Evolutionary conservation across 495 filamentous ascomycete genomes (phyloP).

Genomic region (Aspergillus sclerotioniger): DNA sequence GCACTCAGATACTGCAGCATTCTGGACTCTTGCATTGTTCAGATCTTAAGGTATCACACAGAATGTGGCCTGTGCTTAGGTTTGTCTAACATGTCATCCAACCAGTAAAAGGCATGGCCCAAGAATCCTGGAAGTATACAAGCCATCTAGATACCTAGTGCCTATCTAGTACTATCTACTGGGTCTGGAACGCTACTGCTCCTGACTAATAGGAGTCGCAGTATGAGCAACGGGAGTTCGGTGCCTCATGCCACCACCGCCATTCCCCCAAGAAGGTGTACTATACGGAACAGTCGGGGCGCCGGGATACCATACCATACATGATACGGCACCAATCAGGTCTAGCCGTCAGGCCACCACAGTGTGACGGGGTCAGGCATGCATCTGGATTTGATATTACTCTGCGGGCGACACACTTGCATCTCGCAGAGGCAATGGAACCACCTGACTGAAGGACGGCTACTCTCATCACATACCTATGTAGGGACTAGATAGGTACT

Average conservation of each 20-base stretch:
- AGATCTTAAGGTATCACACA: conserved; percentile 8
- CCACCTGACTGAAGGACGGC: conserved; percentile 1
- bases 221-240: too few relatives aligned
- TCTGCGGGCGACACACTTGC: not conserved
- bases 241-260: not conserved
- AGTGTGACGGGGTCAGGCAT: conserved; percentile 6
- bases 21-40: conserved; percentile 12
- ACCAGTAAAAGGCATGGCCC: not conserved
- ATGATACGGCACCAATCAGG: not conserved
- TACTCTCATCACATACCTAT: not conserved
- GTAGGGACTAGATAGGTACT: too few relatives aligned
- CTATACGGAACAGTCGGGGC: not conserved
- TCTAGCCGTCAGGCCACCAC: conserved; percentile 1
- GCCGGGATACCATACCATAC: not conserved
- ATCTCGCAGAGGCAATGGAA: conserved; percentile 1
- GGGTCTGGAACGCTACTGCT: conserved; percentile 11
- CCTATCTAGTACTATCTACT: not conserved
- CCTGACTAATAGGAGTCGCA: not conserved
- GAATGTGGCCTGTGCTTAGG: conserved; percentile 17
- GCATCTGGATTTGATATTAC: not conserved
- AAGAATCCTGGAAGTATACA: not conserved
- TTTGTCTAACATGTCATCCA: conserved; percentile 10
- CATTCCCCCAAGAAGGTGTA: not conserved
- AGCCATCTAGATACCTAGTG: not conserved
- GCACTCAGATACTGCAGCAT: conserved; percentile 6